Percentiles rank a stretch among this genome's conserved stretches.
Evolutionary conservation across 164 flowering plant species (phyloP).

Genomic region (Chimonanthus praecox): DNA sequence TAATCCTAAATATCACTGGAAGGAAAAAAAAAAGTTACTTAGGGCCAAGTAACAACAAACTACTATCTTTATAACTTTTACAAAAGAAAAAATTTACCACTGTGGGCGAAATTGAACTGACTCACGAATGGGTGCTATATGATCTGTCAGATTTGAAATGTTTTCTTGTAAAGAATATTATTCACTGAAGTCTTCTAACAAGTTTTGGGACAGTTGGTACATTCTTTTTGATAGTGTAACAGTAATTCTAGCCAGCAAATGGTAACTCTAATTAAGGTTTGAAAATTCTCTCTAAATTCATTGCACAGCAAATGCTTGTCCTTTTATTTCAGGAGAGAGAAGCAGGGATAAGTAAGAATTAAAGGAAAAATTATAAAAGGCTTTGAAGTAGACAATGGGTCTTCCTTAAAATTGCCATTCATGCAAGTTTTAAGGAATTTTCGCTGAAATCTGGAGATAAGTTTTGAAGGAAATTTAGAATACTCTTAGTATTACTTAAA

Average conservation of each 20-base stretch:
- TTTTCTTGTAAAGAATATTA: not conserved
- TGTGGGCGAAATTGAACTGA: no score
- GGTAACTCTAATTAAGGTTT: not conserved
- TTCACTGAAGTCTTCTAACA: not conserved
- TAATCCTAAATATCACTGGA: no score
- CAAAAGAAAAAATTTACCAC: no score
- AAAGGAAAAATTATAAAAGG: not conserved
- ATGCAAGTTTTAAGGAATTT: not conserved
- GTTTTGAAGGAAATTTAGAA: not conserved
- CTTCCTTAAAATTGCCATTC: not conserved
- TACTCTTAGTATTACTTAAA: not conserved
- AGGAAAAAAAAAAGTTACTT: no score
- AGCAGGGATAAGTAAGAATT: not conserved
- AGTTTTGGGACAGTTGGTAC: not conserved
- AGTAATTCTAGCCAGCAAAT: not conserved
- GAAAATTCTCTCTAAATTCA: not conserved
- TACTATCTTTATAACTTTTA: no score
- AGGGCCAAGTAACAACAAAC: no score
- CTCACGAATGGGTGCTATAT: no score
- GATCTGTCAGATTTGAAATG: no score
- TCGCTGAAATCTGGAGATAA: conserved; percentile 7
- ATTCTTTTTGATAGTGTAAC: not conserved
- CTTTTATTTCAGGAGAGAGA: not conserved
- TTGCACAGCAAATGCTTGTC: not conserved
- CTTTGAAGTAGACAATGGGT: not conserved